These are phyloP conservation scores for Fusarium mundagurra DNA, from an alignment of 2,329 filamentous ascomycete genomes.

Conservation along the genomic window DNA sequence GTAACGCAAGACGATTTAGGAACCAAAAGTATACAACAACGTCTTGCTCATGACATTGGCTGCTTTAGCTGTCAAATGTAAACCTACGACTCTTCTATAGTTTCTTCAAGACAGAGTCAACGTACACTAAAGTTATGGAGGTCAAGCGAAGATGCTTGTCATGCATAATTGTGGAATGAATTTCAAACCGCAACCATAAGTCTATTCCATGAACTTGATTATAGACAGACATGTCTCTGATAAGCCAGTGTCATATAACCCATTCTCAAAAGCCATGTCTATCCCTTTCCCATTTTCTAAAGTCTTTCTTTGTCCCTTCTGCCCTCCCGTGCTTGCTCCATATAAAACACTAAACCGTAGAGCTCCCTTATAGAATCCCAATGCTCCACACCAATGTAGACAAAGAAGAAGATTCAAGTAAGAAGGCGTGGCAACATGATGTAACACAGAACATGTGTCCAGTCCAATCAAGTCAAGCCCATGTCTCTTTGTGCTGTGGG, in stretches of 20 bases:
- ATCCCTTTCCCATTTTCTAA: conserved; percentile 1
- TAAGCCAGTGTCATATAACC: neutral
- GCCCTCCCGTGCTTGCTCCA: neutral
- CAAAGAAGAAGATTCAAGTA: conserved; percentile 1
- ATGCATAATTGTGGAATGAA: neutral
- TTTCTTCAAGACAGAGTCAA: neutral
- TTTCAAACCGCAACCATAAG: conserved; percentile 14
- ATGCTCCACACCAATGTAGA: conserved; percentile 6
- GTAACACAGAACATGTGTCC: neutral
- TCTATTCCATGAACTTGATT: neutral
- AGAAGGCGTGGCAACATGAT: neutral
- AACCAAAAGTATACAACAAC: neutral
- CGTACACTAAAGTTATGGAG: neutral
- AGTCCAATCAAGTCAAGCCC: neutral
- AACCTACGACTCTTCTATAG: neutral
- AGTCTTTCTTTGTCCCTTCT: neutral
- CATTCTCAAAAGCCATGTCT: conserved; percentile 8
- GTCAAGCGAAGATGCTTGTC: neutral
- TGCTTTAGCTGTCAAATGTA: neutral
- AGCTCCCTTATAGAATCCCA: neutral
- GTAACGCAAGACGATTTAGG: neutral
- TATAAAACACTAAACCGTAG: neutral
- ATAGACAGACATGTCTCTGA: neutral
- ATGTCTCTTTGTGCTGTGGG: conserved; percentile 1
- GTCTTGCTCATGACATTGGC: neutral